These are phyloP conservation scores for Polychaeton citri DNA, from an alignment of 2,329 filamentous ascomycete genomes.

Conservation along the genomic window DNA sequence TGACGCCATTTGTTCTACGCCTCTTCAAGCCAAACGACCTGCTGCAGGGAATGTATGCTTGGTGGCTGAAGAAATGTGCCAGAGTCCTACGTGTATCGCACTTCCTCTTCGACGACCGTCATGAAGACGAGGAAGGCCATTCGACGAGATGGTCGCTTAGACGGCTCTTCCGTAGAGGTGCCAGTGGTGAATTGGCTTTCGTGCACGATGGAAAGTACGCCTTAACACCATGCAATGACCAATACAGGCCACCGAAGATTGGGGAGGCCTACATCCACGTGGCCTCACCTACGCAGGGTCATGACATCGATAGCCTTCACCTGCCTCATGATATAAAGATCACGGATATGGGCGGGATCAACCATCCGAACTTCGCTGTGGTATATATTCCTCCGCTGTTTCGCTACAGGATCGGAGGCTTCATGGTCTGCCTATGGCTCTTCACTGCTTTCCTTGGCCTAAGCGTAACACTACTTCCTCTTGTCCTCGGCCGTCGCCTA, in stretches of 20 bases:
- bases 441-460: conserved; percentile 85
- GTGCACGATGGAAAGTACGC: conserved; percentile 69
- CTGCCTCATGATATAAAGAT: conserved; percentile 25
- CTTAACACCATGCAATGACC: conserved; percentile 84
- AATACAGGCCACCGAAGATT: conserved; percentile 84
- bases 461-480: conserved; percentile 69
- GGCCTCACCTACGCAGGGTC: not conserved
- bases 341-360: conserved; percentile 19
- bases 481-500: conserved; percentile 70
- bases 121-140: conserved; percentile 67
- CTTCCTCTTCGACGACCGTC: conserved; percentile 81
- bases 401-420: conserved; percentile 62
- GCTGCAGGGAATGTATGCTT: conserved; percentile 74
- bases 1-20: conserved; percentile 76
- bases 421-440: conserved; percentile 82
- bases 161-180: conserved; percentile 6
- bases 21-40: conserved; percentile 76
- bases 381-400: conserved; percentile 75
- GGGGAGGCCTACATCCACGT: conserved; percentile 68
- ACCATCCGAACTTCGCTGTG: conserved; percentile 36
- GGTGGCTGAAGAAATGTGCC: conserved; percentile 91
- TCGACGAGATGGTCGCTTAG: conserved; percentile 25
- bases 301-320: conserved; percentile 42
- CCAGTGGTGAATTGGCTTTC: conserved; percentile 26
- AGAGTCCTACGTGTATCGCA: conserved; percentile 67